Percentiles rank a stretch among this genome's conserved stretches.
Evolutionary conservation across 2,329 filamentous ascomycete species (phyloP).

Genomic region (Hymenoscyphus salicellus): DNA sequence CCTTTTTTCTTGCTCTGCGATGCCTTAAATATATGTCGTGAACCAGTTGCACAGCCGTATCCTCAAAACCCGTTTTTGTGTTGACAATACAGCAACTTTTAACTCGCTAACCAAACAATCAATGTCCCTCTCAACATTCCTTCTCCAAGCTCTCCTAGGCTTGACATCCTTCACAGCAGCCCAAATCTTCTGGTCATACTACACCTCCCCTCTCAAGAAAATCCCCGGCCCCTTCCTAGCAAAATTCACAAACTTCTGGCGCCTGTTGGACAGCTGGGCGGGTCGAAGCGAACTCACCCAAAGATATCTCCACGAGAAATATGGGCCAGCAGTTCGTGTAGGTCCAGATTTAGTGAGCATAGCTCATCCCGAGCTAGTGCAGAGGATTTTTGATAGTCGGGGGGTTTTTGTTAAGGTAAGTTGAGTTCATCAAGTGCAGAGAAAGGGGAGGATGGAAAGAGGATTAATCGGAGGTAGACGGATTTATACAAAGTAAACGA

Average conservation of each 20-base stretch:
- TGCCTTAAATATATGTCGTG: no score
- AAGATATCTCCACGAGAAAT: constrained; percentile 23
- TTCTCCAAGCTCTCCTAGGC: not conserved
- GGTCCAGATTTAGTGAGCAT: constrained; percentile 32
- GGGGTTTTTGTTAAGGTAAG: constrained; percentile 25
- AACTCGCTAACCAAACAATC: no score
- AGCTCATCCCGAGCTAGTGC: constrained; percentile 23
- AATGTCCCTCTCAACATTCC: no score
- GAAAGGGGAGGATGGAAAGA: not conserved
- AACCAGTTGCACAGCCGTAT: no score
- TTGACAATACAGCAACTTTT: no score
- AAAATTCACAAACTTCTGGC: constrained; percentile 33
- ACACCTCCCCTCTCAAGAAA: constrained; percentile 17
- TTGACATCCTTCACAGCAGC: not conserved
- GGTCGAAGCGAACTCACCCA: constrained; percentile 23
- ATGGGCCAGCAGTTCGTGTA: constrained; percentile 26
- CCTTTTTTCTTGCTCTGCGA: no score
- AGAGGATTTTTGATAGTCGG: constrained; percentile 20
- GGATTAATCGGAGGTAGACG: constrained; percentile 11
- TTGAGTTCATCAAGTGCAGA: not conserved
- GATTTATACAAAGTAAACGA: constrained; percentile 28
- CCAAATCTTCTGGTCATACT: not conserved
- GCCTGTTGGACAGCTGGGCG: constrained; percentile 21
- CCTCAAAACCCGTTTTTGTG: no score
- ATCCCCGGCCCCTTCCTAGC: constrained; percentile 33